Evolutionary conservation across 2,329 filamentous ascomycete species (phyloP).

Genomic region (Blastomyces emzantsi): DNA sequence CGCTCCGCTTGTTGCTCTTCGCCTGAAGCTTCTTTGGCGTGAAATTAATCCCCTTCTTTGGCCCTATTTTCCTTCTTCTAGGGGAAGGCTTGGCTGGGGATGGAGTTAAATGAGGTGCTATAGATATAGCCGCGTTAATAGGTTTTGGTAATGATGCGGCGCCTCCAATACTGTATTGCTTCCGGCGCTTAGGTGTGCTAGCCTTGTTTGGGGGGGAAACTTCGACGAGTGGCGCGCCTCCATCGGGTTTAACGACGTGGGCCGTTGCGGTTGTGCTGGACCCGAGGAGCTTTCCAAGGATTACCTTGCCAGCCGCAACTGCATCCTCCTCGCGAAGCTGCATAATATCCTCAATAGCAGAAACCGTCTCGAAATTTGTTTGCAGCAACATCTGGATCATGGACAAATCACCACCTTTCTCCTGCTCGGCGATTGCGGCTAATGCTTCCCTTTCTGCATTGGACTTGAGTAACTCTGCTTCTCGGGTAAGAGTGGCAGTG

Average conservation of each 20-base stretch:
- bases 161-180: slow-evolving; percentile 39
- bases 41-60: slow-evolving; percentile 67
- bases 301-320: slow-evolving; percentile 64
- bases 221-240: slow-evolving; percentile 43
- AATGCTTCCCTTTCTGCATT: slow-evolving; percentile 75
- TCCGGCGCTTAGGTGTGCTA: slow-evolving; percentile 68
- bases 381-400: slow-evolving; percentile 75
- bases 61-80: slow-evolving; percentile 60
- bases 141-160: slow-evolving; percentile 22
- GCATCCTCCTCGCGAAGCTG: slow-evolving; percentile 77
- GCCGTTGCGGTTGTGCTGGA: slow-evolving; percentile 64
- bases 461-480: slow-evolving; percentile 76
- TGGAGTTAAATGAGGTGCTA: slow-evolving; percentile 30
- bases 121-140: slow-evolving; percentile 23
- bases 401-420: slow-evolving; percentile 67
- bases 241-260: slow-evolving; percentile 86
- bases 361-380: slow-evolving; percentile 84
- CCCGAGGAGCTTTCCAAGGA: slow-evolving; percentile 69
- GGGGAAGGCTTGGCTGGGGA: slow-evolving; percentile 71
- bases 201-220: slow-evolving; percentile 60
- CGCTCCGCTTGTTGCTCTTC: slow-evolving; percentile 57
- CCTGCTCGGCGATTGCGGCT: slow-evolving; percentile 68
- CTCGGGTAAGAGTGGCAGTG: slow-evolving; percentile 61
- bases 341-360: slow-evolving; percentile 72
- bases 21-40: slow-evolving; percentile 62